Evolutionary conservation across 805 yeast species (phyloP), one percentile per base, ranked within the genome.

Genomic region (Pichia scutulata): DNA sequence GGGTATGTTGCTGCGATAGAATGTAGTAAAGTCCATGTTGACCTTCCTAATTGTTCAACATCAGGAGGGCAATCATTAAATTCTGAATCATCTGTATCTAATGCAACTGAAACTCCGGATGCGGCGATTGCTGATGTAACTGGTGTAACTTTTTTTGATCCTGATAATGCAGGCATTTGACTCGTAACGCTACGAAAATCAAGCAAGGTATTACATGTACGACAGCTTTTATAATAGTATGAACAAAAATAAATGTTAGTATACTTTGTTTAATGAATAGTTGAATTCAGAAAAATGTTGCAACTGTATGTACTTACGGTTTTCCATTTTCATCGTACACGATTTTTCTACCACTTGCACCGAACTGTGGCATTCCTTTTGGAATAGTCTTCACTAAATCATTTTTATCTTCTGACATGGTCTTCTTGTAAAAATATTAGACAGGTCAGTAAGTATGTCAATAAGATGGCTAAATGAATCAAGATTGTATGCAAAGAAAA

Each of bases 1-100:
- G 99, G 97, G 61, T 89, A 93, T 18, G 78, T 78, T 0, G 97
- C 97, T 0, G 97, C 97, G 47, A 92, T 76, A 0, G 95, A 76
- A 61, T 93, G 99, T 33, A 93, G 70, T 40, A 92, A 76, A 1
- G 96, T 88, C 99, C 99, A 93, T 3, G 97, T 81, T 0, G 96
- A 81, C 44, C 82, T 73, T 1, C 99, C 99, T 6, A 93, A 66
- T 53, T 75, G 73, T 48, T 75, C 83, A 3, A 86, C 92, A 68
- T 90, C 97, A 0, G 98, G 90, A 1, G 99, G 99, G 55, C 85
- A 81, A 26, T 78, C 83, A 48, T 73, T 70, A 2, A 66, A 54
- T 53, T 74, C 71, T 1, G 57, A 58, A 12, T 68, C 50, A n/a
- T 60, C 58, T 7, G 62, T 59, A 18, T 48, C 28, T 2, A 43